Base-by-base conservation (phyloP, 306 rosid species). In the Acacia crassicarpa region DNA sequence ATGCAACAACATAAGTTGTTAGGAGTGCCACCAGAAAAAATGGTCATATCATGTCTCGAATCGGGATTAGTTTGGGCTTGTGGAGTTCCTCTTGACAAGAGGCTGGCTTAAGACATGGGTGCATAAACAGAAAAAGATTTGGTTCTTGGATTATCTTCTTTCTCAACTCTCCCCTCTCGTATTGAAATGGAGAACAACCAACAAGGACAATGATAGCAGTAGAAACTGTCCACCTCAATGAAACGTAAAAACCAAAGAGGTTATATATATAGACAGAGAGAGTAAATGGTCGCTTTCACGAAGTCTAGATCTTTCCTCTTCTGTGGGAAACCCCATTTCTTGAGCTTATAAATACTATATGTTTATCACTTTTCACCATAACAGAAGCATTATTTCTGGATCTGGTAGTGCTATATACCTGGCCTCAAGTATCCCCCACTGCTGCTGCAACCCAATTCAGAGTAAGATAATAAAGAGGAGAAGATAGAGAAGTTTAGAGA, bases 221-320 rank as follows among this genome's bases (percentile, higher is more conserved):
- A 84, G 79, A 86, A 85, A 73, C 46, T 66, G 68, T 85, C 93
- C 54, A 72, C 62, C 73, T 43, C 77, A 82, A 62, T 85, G 67
- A 33, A 32, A 23, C 65, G 78, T 82, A 67, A 84, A 78, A 72
- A 22, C 66, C 23, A 3, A 22, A 22, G 7, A 46, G 75, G 44
- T 20, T 54, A 17, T 53, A 53, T 53, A 16, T 15, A 16, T 1
- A 20, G 74, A 27, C 32, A 81, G 76, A 84, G 76, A 78, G 82
- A 85, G 46, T 87, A 85, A 71, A 67, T 43, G 68, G 88, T 89
- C 85, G 75, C 84, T 87, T 81, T 90, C 91, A 58, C 15, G 72
- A 75, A 46, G 51, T 86, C 94, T 86, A 89, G 93, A 89, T 79
- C 79, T 76, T 90, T 92, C 94, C 85, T 73, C 82, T 76, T 44